Percentiles rank a stretch among this genome's conserved stretches.
phyloP scores from a whole-genome alignment of 768 basidiomycete species.

The Fomitopsis pulvina region DNA sequence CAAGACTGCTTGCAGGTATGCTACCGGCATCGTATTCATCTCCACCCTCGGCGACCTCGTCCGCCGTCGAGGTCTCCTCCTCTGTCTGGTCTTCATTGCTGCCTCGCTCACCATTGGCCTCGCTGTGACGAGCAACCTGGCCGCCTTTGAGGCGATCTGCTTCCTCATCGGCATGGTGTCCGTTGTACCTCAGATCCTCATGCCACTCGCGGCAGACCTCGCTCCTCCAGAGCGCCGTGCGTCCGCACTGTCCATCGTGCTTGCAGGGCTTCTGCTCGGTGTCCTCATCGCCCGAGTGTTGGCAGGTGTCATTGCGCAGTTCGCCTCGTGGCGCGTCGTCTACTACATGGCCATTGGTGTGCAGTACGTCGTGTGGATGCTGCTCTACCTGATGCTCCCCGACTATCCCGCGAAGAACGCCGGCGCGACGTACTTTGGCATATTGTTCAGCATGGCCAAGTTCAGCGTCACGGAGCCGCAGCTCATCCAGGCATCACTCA shows the following conservation, averaged over 20 bases:
- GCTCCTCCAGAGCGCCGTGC: slow-evolving; percentile 70
- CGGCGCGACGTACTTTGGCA: slow-evolving; percentile 56
- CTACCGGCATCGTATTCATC: slow-evolving; percentile 43
- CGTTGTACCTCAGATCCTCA: slow-evolving; percentile 71
- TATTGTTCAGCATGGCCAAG: slow-evolving; percentile 72
- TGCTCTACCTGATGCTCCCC: slow-evolving; percentile 63
- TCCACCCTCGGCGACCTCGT: slow-evolving; percentile 82
- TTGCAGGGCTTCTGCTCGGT: slow-evolving; percentile 61
- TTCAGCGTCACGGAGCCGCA: slow-evolving; percentile 73
- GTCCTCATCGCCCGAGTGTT: slow-evolving; percentile 70
- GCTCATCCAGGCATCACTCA: slow-evolving; percentile 59
- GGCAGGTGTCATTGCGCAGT: slow-evolving; percentile 70
- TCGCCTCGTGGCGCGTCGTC: slow-evolving; percentile 62
- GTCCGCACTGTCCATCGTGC: slow-evolving; percentile 67
- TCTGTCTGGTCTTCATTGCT: slow-evolving; percentile 48
- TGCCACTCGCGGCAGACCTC: slow-evolving; percentile 76
- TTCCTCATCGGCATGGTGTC: slow-evolving; percentile 67
- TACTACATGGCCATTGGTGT: slow-evolving; percentile 75
- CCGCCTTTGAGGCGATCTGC: slow-evolving; percentile 57
- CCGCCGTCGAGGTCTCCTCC: slow-evolving; percentile 63
- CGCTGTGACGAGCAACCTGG: slow-evolving; percentile 50
- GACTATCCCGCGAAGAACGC: slow-evolving; percentile 78
- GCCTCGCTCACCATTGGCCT: slow-evolving; percentile 65
- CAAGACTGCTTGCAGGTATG: slow-evolving; percentile 20
- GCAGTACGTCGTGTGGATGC: slow-evolving; percentile 49